Evolutionary conservation across 2,329 filamentous ascomycete species (phyloP), one percentile per base, ranked within the genome.

Genomic region (Teratosphaeria nubilosa): DNA sequence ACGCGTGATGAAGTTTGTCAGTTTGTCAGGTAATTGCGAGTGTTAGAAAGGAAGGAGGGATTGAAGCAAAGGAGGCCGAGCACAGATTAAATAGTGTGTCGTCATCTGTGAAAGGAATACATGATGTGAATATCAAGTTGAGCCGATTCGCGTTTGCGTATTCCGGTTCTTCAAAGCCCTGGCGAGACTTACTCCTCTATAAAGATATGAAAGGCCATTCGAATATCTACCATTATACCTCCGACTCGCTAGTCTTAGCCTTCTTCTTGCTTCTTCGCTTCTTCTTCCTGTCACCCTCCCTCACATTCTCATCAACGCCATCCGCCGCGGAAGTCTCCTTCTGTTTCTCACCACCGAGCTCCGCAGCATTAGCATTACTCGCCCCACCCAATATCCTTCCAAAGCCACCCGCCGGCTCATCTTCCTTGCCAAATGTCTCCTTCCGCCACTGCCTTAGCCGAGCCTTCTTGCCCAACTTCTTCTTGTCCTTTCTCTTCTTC

Each of bases 381-480:
- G 66, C 63, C 45, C 58, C 60, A 57, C 56, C 64, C 14, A 66
- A 37, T 7, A 73, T 61, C 31, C 63, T 61, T 62, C 70, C 68
- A 62, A 77, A 77, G 5, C 74, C 75, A 27, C 74, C 75, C 55
- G 56, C 74, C 3, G 75, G 64, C 9, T 80, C 83, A 57, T 82
- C 78, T 64, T 80, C 53, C 14, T 51, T 76, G 5, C 85, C 85
- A 74, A 87, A 87, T 0, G 82, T 84, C 45, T 86, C 84, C 68
- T 81, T 79, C 53, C 85, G 84, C 94, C 94, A 99, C 75, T 96
- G 83, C 69, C 91, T 80, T 60, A 99, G 78, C 22, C 92, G 82
- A 7, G 89, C 90, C 77, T 97, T 97, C 82, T 97, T 99, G 63
- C 90, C 88, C 31, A 97, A 80, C 66, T 83, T 82, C 80, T 95